A percentile compares a stretch with the other conserved stretches of the same genome.
Evolutionary conservation across 208 protist species (phyloP).

Genomic region (Borovskyia barvae): DNA sequence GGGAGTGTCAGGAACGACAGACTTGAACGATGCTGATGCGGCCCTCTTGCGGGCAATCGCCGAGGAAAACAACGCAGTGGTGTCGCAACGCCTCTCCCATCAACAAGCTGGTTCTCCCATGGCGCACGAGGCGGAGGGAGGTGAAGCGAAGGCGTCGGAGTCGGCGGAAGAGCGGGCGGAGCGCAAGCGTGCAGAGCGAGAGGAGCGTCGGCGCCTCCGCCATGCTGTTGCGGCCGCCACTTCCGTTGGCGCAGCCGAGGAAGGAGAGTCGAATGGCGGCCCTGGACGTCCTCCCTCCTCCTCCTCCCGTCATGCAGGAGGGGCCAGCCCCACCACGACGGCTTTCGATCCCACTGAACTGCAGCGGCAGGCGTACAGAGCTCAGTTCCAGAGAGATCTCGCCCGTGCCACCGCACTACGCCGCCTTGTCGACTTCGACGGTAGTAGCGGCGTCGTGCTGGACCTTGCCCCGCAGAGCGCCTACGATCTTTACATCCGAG

Average conservation of each 20-base stretch:
- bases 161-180: conserved; percentile 34
- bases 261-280: not conserved
- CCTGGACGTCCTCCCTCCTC: not conserved
- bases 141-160: conserved; percentile 14
- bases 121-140: conserved; percentile 1
- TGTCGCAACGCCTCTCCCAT: conserved; percentile 6
- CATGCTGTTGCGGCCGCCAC: conserved; percentile 2
- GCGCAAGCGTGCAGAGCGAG: conserved; percentile 43
- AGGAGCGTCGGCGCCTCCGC: conserved; percentile 30
- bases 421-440: conserved; percentile 83
- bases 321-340: conserved; percentile 1
- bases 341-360: conserved; percentile 35
- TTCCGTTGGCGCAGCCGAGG: not conserved
- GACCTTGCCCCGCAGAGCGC: conserved; percentile 77
- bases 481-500: conserved; percentile 86
- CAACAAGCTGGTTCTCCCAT: not conserved
- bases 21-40: conserved; percentile 10
- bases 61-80: conserved; percentile 41
- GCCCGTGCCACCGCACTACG: conserved; percentile 67
- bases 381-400: conserved; percentile 75
- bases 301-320: not conserved
- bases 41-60: conserved; percentile 42
- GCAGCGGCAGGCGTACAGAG: conserved; percentile 74
- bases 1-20: not conserved
- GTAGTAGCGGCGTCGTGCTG: conserved; percentile 48